phyloP scores from a whole-genome alignment of 331 rosid species.

The Malus hybrid region DNA sequence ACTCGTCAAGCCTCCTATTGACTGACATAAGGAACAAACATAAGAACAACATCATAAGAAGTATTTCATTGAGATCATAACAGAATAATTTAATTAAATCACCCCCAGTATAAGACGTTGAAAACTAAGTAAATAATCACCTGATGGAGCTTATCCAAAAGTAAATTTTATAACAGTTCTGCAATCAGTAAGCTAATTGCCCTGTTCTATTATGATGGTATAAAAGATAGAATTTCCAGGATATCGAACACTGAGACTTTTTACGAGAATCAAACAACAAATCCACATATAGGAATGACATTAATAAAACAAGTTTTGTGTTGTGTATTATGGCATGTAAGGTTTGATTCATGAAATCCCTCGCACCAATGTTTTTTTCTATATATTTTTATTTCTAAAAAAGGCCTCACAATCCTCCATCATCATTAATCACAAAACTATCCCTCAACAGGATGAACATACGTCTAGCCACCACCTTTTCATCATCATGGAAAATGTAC shows the following conservation, averaged over 20 bases:
- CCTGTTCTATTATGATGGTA: too few relatives aligned
- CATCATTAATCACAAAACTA: too few relatives aligned
- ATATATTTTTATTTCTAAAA: neutral
- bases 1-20: slow-evolving; percentile 98
- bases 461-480: neutral
- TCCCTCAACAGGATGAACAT: too few relatives aligned
- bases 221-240: neutral
- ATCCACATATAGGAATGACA: neutral
- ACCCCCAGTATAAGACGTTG: neutral
- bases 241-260: neutral
- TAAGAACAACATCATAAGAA: neutral
- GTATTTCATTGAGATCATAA: neutral
- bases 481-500: neutral
- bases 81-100: neutral
- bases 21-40: slow-evolving; percentile 35
- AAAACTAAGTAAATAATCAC: too few relatives aligned
- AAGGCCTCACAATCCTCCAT: neutral
- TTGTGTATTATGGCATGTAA: neutral
- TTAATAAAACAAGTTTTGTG: neutral
- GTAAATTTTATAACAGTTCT: neutral
- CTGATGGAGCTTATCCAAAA: neutral
- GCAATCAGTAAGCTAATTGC: neutral
- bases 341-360: neutral
- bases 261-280: neutral
- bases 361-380: neutral